A percentile compares a stretch with the other conserved stretches of the same genome.
These are phyloP conservation scores for Podospora bellae-mahoneyi DNA, from an alignment of 495 filamentous ascomycete species.

Conservation along the genomic window DNA sequence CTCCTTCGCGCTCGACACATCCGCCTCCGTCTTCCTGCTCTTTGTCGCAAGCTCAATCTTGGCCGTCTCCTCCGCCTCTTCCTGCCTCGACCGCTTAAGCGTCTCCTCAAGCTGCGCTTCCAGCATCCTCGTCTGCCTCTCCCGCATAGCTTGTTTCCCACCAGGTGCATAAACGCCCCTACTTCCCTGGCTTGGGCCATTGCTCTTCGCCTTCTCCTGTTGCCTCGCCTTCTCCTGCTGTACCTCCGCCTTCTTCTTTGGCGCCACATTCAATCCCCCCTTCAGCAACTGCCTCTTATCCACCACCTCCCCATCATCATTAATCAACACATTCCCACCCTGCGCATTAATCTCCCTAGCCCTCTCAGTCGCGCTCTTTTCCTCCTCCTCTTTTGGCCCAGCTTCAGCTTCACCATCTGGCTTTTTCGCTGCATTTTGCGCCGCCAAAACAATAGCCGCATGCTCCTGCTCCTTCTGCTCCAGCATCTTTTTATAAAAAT, in stretches of 20 bases:
- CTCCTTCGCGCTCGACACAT: constrained; percentile 84
- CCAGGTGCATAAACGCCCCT: constrained; percentile 49
- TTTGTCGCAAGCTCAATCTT: constrained; percentile 72
- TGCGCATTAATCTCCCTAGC: constrained; percentile 69
- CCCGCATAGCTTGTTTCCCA: constrained; percentile 62
- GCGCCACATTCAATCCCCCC: constrained; percentile 79
- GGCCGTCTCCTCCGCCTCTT: constrained; percentile 66
- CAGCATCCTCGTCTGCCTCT: constrained; percentile 83
- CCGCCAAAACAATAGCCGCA: constrained; percentile 61
- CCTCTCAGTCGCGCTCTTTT: constrained; percentile 67
- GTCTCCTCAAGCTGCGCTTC: constrained; percentile 74
- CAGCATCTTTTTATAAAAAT: constrained; percentile 81
- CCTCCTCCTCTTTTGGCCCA: constrained; percentile 40
- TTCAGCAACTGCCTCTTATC: constrained; percentile 88
- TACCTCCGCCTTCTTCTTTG: constrained; percentile 49
- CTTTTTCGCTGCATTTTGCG: constrained; percentile 38
- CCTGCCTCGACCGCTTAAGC: constrained; percentile 66
- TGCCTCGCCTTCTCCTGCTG: constrained; percentile 36
- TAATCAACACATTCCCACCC: constrained; percentile 69
- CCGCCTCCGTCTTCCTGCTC: constrained; percentile 66
- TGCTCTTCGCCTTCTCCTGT: constrained; percentile 30
- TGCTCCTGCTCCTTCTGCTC: constrained; percentile 74
- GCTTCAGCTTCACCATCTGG: constrained; percentile 41
- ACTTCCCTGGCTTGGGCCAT: constrained; percentile 22
- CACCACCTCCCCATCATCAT: constrained; percentile 91